phyloP scores from a whole-genome alignment of 176 grass and related monocot species.

The Pharus latifolius region DNA sequence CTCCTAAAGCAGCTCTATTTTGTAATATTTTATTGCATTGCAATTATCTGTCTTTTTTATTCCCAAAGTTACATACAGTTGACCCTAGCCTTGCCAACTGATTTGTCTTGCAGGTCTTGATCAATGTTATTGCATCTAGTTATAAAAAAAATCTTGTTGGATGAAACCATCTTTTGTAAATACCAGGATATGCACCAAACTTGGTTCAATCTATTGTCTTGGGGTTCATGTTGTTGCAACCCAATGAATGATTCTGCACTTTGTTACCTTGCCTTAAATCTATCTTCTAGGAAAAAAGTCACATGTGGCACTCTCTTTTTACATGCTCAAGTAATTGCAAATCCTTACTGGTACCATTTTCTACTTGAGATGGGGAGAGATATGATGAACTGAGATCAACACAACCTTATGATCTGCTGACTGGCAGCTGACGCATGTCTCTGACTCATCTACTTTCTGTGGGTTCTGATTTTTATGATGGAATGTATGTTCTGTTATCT shows the following conservation, averaged over 20 bases:
- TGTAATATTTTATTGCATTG: background rate
- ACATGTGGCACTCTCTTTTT: background rate
- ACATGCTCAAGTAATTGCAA: background rate
- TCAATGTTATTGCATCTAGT: slow-evolving; percentile 18
- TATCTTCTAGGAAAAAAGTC: background rate
- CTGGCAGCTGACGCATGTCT: background rate
- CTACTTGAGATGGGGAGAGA: background rate
- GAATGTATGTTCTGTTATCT: background rate
- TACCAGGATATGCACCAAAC: slow-evolving; percentile 11
- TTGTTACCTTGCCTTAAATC: slow-evolving; percentile 12
- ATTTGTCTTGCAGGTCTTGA: slow-evolving; percentile 60
- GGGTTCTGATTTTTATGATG: background rate
- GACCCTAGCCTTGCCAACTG: slow-evolving; percentile 17
- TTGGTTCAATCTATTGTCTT: slow-evolving; percentile 17
- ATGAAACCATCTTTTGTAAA: slow-evolving; percentile 13
- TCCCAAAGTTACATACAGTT: slow-evolving; percentile 12
- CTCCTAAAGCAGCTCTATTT: background rate
- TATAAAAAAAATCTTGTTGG: slow-evolving; percentile 19
- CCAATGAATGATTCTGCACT: background rate
- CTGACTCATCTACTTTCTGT: background rate
- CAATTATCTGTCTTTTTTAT: background rate
- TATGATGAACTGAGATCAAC: background rate
- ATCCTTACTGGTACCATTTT: background rate
- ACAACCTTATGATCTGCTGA: slow-evolving; percentile 7
- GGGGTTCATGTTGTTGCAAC: background rate